phyloP scores from a whole-genome alignment of 2,329 filamentous ascomycete species.

The Lasiodiplodia sp. region DNA sequence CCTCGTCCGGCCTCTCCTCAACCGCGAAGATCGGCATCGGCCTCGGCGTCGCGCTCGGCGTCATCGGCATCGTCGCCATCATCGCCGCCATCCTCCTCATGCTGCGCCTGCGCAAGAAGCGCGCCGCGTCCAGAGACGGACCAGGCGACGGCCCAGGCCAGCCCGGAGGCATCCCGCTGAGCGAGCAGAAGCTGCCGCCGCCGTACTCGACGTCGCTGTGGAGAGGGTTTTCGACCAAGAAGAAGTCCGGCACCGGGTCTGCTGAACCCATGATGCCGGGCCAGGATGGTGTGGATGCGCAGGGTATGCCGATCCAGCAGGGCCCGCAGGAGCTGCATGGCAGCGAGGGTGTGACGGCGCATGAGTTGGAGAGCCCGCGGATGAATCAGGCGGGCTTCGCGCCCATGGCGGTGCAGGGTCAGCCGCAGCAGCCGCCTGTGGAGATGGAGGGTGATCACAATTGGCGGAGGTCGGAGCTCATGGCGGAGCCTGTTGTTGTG shows the following conservation, averaged over 20 bases:
- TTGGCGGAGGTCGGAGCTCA: slow-evolving; percentile 2
- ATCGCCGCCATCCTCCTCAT: slow-evolving; percentile 1
- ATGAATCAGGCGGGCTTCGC: not conserved
- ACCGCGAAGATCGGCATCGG: not conserved
- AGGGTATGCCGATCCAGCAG: not conserved
- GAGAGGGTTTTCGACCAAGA: not conserved
- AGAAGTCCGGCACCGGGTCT: not conserved
- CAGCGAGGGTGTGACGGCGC: not conserved
- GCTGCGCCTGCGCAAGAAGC: slow-evolving; percentile 5
- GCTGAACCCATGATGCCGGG: slow-evolving; percentile 2
- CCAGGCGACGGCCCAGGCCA: not conserved
- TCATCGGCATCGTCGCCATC: slow-evolving; percentile 1
- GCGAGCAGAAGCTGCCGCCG: not conserved
- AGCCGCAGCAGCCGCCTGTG: not conserved
- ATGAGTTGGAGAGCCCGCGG: slow-evolving; percentile 7
- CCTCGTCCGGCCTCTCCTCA: not conserved
- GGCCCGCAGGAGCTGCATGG: not conserved
- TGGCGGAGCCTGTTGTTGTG: not conserved
- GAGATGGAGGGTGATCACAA: slow-evolving; percentile 3
- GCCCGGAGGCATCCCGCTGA: no score
- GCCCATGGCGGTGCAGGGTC: not conserved
- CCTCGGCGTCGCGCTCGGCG: not conserved
- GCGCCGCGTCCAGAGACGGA: not conserved
- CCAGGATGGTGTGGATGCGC: not conserved
- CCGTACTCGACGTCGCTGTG: not conserved